Conservation (phyloP, 2,329 filamentous ascomycete species). For the Calonectria pteridis region DNA sequence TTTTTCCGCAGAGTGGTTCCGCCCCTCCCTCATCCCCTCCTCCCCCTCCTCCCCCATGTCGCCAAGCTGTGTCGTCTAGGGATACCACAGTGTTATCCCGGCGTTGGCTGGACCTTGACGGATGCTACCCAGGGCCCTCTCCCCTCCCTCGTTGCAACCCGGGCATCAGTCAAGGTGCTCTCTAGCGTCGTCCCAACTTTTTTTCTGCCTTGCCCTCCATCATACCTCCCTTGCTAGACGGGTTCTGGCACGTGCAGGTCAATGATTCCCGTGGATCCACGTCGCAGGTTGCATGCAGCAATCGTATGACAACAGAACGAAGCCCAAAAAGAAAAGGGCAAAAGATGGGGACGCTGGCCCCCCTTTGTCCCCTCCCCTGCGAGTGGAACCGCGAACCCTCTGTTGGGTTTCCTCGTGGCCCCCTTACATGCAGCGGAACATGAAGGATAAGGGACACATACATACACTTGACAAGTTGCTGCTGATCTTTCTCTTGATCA, state of each 20-base stretch:
- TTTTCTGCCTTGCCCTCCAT: not conserved
- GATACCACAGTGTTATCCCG: not conserved
- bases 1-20: not conserved
- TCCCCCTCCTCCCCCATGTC: not conserved
- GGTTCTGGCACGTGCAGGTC: conserved; percentile 5
- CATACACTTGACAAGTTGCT: not conserved
- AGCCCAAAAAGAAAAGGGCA: not conserved
- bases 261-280: not conserved
- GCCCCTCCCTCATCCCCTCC: not conserved
- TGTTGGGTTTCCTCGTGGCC: not conserved
- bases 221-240: not conserved
- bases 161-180: not conserved
- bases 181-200: conserved; percentile 7
- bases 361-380: not conserved
- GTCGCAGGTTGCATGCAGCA: not conserved
- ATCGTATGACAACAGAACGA: conserved; percentile 4
- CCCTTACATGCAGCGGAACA: not conserved
- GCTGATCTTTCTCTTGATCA: not conserved
- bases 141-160: too few relatives aligned
- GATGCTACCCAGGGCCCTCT: not conserved
- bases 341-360: not conserved
- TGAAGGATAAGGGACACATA: not conserved
- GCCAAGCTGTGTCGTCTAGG: not conserved
- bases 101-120: not conserved
- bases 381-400: not conserved